phyloP scores from a whole-genome alignment of 306 rosid species.

The Lathyrus tuberosus region DNA sequence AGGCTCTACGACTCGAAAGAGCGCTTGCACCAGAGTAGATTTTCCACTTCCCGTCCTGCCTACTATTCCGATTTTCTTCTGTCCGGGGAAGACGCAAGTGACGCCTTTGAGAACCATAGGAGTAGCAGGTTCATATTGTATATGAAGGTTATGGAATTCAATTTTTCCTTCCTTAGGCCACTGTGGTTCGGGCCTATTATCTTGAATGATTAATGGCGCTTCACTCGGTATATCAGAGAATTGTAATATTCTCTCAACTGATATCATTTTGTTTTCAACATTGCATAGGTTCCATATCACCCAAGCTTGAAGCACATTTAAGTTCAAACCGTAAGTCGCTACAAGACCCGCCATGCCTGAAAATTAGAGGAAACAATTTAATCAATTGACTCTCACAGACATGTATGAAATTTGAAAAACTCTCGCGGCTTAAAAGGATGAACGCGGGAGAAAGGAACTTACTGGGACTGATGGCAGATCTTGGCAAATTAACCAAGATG shows the following conservation, averaged over 20 bases:
- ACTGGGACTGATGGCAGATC: slow-evolving; percentile 78
- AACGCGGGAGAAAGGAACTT: slow-evolving; percentile 40
- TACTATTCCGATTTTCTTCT: slow-evolving; percentile 70
- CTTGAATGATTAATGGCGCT: slow-evolving; percentile 63
- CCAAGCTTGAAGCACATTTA: slow-evolving; percentile 87
- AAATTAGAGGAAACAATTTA: slow-evolving; percentile 32
- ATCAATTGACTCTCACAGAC: neutral
- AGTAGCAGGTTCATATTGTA: slow-evolving; percentile 63
- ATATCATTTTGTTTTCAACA: slow-evolving; percentile 91
- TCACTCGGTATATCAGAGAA: slow-evolving; percentile 69
- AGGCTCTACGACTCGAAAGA: slow-evolving; percentile 75
- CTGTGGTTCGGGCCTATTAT: slow-evolving; percentile 59
- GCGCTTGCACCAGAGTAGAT: slow-evolving; percentile 85
- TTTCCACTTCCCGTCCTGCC: slow-evolving; percentile 93
- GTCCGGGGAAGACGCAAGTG: slow-evolving; percentile 68
- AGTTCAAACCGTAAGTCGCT: slow-evolving; percentile 79
- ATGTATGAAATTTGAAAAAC: slow-evolving; percentile 27
- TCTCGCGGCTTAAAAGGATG: neutral
- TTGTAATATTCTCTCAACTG: slow-evolving; percentile 83
- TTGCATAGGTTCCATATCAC: slow-evolving; percentile 90
- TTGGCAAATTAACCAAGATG: slow-evolving; percentile 70
- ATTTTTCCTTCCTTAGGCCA: slow-evolving; percentile 80
- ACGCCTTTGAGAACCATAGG: slow-evolving; percentile 80
- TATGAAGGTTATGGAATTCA: slow-evolving; percentile 61
- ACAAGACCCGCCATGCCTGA: slow-evolving; percentile 87